Evolutionary conservation across 257 asterid species (phyloP), one percentile per base, ranked within the genome.

Genomic region (Haberlea rhodopensis): DNA sequence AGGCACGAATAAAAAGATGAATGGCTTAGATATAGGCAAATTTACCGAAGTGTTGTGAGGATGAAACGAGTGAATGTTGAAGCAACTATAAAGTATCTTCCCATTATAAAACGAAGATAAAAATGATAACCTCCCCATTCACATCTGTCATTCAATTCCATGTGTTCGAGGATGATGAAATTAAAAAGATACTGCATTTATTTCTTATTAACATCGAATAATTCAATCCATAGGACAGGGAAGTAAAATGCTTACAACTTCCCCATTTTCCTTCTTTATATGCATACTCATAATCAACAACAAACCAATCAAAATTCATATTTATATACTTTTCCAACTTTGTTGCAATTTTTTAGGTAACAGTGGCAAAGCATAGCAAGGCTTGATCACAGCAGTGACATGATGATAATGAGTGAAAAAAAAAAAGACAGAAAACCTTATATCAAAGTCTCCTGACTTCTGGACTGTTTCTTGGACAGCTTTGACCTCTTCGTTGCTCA

Each of bases 391-490:
- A n/a, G 34, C 40, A n/a, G 5, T 31, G 40, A 63, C 20, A 43
- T 9, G 18, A 59, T 40, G 60, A 57, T 54, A 59, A 18, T 21
- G 3, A 27, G 48, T 21, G 55, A 5, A 68, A 37, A 56, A 19
- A 16, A 43, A 43, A 32, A 43, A 13, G 51, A 40, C 46, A 19
- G 13, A 29, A 37, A 79, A 86, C 98, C 96, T 86, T 62, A 88
- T 83, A 70, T 91, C 96, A 60, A 91, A 86, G 76, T 82, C 94
- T 63, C 86, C 95, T 0, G 96, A 80, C 85, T 83, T 91, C 65
- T 83, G 81, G 66, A 89, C 95, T 16, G 98, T 81, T 81, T 91
- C 98, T 74, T 86, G 95, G 59, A 84, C 98, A 70, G 91, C 95
- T 82, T 88, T 88, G 48, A 88, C 83, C 66, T 85, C 94, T 73